Percentiles rank a stretch among this genome's conserved stretches.
Evolutionary conservation across 495 filamentous ascomycete species (phyloP).

Genomic region (Entonaema liquescens): DNA sequence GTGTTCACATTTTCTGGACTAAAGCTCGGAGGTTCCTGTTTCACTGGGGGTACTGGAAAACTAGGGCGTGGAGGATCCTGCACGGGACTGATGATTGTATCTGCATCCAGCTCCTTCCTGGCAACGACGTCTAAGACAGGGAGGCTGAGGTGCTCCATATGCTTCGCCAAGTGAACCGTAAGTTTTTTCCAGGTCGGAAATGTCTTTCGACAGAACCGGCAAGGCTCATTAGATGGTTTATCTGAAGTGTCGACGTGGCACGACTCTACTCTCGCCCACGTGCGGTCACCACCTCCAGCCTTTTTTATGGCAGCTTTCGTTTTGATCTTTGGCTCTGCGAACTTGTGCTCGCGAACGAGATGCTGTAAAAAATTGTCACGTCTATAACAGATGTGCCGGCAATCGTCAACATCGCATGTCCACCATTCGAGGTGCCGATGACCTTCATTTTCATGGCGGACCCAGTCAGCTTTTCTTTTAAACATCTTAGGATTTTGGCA

Average conservation of each 20-base stretch:
- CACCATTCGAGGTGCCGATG: constrained; percentile 95
- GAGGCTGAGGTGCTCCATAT: constrained; percentile 94
- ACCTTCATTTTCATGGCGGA: constrained; percentile 92
- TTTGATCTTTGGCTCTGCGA: constrained; percentile 77
- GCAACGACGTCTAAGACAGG: constrained; percentile 82
- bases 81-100: constrained; percentile 71
- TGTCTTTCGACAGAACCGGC: constrained; percentile 86
- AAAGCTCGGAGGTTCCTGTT: constrained; percentile 44
- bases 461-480: constrained; percentile 98
- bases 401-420: constrained; percentile 83
- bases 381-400: constrained; percentile 83
- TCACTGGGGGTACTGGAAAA: constrained; percentile 49
- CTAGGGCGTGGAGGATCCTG: constrained; percentile 59
- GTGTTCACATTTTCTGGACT: constrained; percentile 20
- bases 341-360: constrained; percentile 91
- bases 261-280: constrained; percentile 80
- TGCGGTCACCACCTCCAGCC: constrained; percentile 63
- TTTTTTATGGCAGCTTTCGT: constrained; percentile 66
- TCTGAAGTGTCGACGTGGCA: constrained; percentile 76
- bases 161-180: constrained; percentile 92
- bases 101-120: constrained; percentile 62
- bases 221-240: constrained; percentile 79
- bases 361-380: constrained; percentile 98
- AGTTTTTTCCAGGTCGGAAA: constrained; percentile 93
- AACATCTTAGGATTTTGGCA: constrained; percentile 93